Evolutionary conservation across 2,329 filamentous ascomycete species (phyloP), one percentile per base, ranked within the genome.

Genomic region (Aspergillus jensenii): DNA sequence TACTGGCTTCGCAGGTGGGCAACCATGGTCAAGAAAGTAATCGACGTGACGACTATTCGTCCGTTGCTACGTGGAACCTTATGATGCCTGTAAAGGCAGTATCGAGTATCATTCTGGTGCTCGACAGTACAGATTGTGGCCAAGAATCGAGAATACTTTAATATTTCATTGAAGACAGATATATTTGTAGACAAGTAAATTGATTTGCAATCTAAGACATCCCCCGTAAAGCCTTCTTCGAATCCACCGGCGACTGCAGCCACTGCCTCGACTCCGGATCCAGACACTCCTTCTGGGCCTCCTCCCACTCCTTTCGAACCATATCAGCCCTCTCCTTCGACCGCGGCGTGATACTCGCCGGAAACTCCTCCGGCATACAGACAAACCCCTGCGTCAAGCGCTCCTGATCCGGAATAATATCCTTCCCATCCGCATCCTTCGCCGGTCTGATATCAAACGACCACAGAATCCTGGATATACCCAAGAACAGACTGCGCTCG

Each of bases 391-490:
- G 74, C 0, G 76, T 78, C 48, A 79, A 60, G 25, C 68, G 71
- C 78, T 31, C 74, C 4, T 65, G 66, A 50, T 79, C 73, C 0
- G 76, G 76, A 1, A 76, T 37, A 17, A 79, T 72, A 2, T 61
- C 62, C 45, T 63, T 65, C 1, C 77, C 76, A 2, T 65, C 25
- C 1, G 21, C 61, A 58, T 75, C 72, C 12, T 62, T 61, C 2
- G 67, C 55, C 0, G 70, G 65, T 39, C 59, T 45, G n/a, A 80
- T 72, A 45, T 79, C 65, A 62, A 80, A 82, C 0, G 75, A 77
- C 79, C 81, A 83, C 31, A 82, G 65, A 21, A 84, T 72, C 3
- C 79, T 74, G 4, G 80, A 73, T 33, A 82, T 77, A 12, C 68
- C 76, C 7, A 84, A 70, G 62, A 80, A 82, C 14, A 84, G 62